Conservation (phyloP, 2,329 filamentous ascomycete species). For the Ceratocystis smalleyi region DNA sequence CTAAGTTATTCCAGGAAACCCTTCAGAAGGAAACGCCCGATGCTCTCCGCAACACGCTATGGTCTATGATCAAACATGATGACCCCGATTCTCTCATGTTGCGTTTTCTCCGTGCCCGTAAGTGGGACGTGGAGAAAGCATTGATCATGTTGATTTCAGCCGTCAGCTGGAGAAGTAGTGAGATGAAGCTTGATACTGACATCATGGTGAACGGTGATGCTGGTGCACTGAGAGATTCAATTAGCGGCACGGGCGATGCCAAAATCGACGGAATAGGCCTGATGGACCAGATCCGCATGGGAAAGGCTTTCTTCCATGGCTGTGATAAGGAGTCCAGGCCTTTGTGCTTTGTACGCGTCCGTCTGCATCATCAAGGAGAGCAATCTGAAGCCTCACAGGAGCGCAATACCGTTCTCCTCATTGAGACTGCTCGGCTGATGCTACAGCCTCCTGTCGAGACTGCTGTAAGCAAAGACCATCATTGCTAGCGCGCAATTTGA, state of each 20-base stretch:
- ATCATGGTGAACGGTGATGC: conserved; percentile 66
- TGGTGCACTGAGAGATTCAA: conserved; percentile 39
- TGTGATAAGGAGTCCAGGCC: conserved; percentile 70
- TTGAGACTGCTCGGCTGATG: conserved; percentile 82
- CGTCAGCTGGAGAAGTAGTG: conserved; percentile 73
- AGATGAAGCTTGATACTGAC: conserved; percentile 79
- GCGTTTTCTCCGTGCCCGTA: conserved; percentile 73
- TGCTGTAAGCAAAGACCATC: conserved; percentile 46
- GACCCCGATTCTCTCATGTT: conserved; percentile 74
- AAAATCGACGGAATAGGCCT: conserved; percentile 65
- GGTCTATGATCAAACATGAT: conserved; percentile 91
- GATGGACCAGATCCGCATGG: conserved; percentile 66
- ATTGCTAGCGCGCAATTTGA: not conserved
- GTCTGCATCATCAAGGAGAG: conserved; percentile 66
- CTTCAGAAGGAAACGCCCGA: conserved; percentile 63
- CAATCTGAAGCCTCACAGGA: conserved; percentile 72
- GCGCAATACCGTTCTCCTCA: conserved; percentile 80
- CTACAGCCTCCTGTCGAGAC: conserved; percentile 72
- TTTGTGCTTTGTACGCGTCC: conserved; percentile 70
- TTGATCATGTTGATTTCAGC: conserved; percentile 89
- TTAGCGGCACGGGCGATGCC: conserved; percentile 37
- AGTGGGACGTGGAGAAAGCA: conserved; percentile 90
- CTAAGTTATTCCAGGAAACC: conserved; percentile 70
- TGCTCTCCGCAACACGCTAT: conserved; percentile 64
- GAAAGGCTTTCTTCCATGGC: conserved; percentile 87